Evolutionary conservation across 805 yeast species (phyloP).

Genomic region (Geotrichum ghanense): DNA sequence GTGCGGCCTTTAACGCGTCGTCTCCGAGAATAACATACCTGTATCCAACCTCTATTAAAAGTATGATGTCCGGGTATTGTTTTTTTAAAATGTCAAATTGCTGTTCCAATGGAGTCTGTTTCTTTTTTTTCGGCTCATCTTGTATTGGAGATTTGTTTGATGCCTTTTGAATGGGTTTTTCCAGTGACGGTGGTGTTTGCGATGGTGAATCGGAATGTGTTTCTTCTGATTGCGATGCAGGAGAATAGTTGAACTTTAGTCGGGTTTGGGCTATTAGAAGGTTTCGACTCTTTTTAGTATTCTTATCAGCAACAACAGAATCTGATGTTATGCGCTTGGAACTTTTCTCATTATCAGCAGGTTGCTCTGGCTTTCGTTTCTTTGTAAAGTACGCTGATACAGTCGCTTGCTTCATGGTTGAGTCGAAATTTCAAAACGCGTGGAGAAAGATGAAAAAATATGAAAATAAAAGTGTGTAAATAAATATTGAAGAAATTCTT

Average conservation of each 20-base stretch:
- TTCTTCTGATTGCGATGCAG: neutral
- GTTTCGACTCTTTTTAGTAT: neutral
- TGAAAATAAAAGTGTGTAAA: neutral
- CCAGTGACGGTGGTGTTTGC: neutral
- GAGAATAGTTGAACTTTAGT: neutral
- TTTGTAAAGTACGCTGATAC: neutral
- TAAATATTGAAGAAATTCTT: too few species aligned
- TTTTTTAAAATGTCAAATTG: conserved; percentile 62
- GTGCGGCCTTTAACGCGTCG: conserved; percentile 66
- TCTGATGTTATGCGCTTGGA: neutral
- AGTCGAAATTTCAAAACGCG: neutral
- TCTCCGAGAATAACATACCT: conserved; percentile 78
- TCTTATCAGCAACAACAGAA: neutral
- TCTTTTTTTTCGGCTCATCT: conserved; percentile 10
- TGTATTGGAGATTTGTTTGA: neutral
- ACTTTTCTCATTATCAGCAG: neutral
- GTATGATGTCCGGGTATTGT: conserved; percentile 49
- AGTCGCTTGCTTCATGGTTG: neutral
- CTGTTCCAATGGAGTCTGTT: conserved; percentile 67
- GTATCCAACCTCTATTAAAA: conserved; percentile 85
- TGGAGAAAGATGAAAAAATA: neutral
- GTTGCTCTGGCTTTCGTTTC: neutral
- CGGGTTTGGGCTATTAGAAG: neutral
- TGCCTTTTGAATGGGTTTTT: neutral
- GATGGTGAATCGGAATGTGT: neutral